Conservation (phyloP, 768 basidiomycete species). For the Coprinellus aureogranulatus region DNA sequence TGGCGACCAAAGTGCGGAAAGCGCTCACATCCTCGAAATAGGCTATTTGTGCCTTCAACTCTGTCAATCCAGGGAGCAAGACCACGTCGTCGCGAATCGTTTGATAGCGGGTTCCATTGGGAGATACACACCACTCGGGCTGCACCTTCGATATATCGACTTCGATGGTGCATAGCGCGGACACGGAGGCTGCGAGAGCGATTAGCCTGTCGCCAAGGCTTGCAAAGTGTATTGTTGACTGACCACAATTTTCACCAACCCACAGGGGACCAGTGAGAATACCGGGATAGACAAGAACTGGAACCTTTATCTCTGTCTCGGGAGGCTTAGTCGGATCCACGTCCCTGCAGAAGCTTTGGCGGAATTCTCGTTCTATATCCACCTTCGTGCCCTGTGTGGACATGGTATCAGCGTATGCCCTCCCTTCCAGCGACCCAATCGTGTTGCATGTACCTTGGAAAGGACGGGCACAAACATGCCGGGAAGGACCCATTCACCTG, state of each 20-base stretch:
- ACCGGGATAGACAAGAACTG: background rate
- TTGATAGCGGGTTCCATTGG: conserved; percentile 18
- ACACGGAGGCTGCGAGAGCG: too few species aligned
- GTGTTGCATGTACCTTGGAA: background rate
- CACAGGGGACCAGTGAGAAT: too few species aligned
- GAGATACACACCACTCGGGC: background rate
- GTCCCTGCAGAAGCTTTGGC: too few species aligned
- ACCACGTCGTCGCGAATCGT: conserved; percentile 33
- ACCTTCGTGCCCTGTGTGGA: too few species aligned
- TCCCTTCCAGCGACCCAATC: background rate
- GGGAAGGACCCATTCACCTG: background rate
- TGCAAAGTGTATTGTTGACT: too few species aligned
- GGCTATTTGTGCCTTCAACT: conserved; percentile 45
- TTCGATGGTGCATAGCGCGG: conserved; percentile 9
- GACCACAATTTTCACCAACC: too few species aligned
- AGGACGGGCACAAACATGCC: background rate
- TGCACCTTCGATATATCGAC: conserved; percentile 8
- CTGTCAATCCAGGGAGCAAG: conserved; percentile 50
- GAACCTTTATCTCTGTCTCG: background rate
- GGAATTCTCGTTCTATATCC: too few species aligned
- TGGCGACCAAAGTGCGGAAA: background rate
- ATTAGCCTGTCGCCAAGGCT: too few species aligned
- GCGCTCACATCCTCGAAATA: conserved; percentile 46
- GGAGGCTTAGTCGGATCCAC: too few species aligned
- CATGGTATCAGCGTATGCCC: too few species aligned